A percentile compares a stretch with the other conserved stretches of the same genome.
phyloP scores from a whole-genome alignment of 768 basidiomycete species.

The Russula virescens region DNA sequence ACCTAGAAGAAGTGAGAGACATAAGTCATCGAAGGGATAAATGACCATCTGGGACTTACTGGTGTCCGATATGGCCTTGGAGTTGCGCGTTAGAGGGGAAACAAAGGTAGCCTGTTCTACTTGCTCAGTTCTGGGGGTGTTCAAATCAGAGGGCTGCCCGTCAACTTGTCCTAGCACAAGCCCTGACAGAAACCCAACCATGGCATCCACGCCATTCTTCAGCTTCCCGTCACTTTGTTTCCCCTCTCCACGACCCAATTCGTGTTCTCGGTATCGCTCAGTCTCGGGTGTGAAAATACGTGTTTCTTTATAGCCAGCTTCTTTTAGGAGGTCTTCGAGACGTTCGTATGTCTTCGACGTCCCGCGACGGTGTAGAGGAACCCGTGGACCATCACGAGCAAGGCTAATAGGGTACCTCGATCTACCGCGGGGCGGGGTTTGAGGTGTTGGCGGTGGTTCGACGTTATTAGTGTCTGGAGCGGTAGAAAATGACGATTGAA shows the following conservation, averaged over 20 bases:
- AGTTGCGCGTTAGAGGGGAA: not conserved
- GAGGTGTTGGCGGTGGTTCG: conserved; percentile 1
- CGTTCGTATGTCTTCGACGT: conserved; percentile 78
- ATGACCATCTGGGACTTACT: not conserved
- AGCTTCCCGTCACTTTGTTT: conserved; percentile 31
- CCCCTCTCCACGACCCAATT: conserved; percentile 17
- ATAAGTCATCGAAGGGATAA: not conserved
- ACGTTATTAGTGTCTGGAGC: not conserved
- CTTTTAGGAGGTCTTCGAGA: conserved; percentile 77
- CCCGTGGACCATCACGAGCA: conserved; percentile 38
- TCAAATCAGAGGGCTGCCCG: conserved; percentile 24
- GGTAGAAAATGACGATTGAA: conserved; percentile 20
- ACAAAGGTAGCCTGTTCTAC: not conserved
- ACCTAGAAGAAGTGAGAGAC: not conserved
- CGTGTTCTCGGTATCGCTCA: conserved; percentile 40
- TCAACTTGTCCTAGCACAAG: conserved; percentile 42
- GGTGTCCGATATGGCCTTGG: not conserved
- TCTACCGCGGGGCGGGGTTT: conserved; percentile 22
- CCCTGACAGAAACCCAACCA: conserved; percentile 62
- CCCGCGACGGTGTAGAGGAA: conserved; percentile 72
- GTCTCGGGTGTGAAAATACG: conserved; percentile 82
- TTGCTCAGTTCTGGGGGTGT: conserved; percentile 21
- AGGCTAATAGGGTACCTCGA: conserved; percentile 54
- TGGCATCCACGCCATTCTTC: conserved; percentile 43
- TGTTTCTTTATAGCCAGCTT: conserved; percentile 91